These are phyloP conservation scores for Gleditsia sinensis DNA, from an alignment of 306 rosid species.

Conservation along the genomic window DNA sequence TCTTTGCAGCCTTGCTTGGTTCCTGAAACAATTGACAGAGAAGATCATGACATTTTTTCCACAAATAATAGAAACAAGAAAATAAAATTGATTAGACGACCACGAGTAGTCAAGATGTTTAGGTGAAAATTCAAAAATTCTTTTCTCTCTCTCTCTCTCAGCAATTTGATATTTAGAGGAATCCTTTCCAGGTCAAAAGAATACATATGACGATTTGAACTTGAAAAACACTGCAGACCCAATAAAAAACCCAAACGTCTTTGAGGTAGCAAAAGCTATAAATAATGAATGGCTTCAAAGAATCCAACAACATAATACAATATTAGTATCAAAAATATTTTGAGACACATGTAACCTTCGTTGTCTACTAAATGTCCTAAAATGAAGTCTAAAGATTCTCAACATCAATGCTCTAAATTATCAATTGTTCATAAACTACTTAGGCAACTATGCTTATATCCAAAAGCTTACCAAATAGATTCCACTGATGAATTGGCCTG, in stretches of 20 bases:
- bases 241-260: background rate
- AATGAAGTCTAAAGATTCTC: background rate
- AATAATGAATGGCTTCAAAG: background rate
- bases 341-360: background rate
- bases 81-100: too few relatives aligned
- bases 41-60: background rate
- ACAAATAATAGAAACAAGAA: too few relatives aligned
- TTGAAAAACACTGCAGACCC: too few relatives aligned
- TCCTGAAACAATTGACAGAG: conserved; percentile 50
- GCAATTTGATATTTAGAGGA: background rate
- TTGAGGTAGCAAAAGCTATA: background rate
- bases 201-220: too few relatives aligned
- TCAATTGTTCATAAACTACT: background rate
- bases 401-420: background rate
- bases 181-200: background rate
- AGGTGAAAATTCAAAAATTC: too few relatives aligned
- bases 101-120: too few relatives aligned
- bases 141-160: too few relatives aligned
- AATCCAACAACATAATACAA: background rate
- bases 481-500: background rate
- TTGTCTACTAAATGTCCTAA: background rate
- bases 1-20: conserved; percentile 95
- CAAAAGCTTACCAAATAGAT: background rate
- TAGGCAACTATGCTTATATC: background rate
- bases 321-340: background rate